These are phyloP conservation scores for Microbotryum intermedium DNA, from an alignment of 1,284 basidiomycete species.

Conservation along the genomic window DNA sequence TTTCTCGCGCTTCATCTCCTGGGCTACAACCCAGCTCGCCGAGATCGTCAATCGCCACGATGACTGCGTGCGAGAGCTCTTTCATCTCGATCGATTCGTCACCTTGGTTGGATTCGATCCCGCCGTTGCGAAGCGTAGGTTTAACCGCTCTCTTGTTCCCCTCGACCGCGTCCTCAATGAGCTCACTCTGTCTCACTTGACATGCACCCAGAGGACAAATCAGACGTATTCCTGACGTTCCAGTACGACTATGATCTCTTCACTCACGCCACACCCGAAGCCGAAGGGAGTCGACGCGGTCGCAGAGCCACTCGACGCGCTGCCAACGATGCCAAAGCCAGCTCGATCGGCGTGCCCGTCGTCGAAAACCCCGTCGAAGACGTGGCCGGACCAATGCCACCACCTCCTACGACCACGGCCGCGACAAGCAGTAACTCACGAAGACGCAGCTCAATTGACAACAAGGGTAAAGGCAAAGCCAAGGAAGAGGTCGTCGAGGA, in stretches of 20 bases:
- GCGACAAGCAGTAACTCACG: no score
- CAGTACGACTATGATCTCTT: constrained; percentile 55
- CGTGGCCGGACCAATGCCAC: not conserved
- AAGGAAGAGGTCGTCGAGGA: not conserved
- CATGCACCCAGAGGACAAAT: constrained; percentile 47
- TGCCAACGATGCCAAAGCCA: constrained; percentile 49
- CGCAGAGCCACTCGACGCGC: constrained; percentile 58
- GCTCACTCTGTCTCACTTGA: not conserved
- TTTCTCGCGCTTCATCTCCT: not conserved
- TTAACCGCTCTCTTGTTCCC: not conserved
- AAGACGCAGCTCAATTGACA: not conserved
- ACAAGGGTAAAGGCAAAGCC: constrained; percentile 23
- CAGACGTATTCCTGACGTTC: constrained; percentile 53
- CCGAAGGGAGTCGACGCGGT: constrained; percentile 31
- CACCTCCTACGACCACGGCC: not conserved
- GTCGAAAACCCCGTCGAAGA: not conserved
- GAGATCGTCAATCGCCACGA: constrained; percentile 27
- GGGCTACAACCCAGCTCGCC: constrained; percentile 7
- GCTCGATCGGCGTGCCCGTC: constrained; percentile 33
- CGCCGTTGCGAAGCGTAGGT: constrained; percentile 52
- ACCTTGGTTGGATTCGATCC: constrained; percentile 67
- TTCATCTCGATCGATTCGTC: constrained; percentile 72
- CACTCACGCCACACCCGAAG: constrained; percentile 34
- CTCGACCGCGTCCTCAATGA: not conserved
- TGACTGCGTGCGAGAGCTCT: constrained; percentile 64